Base-by-base conservation (phyloP, 345 rosid genomes). In the Chamaenerion angustifolium region DNA sequence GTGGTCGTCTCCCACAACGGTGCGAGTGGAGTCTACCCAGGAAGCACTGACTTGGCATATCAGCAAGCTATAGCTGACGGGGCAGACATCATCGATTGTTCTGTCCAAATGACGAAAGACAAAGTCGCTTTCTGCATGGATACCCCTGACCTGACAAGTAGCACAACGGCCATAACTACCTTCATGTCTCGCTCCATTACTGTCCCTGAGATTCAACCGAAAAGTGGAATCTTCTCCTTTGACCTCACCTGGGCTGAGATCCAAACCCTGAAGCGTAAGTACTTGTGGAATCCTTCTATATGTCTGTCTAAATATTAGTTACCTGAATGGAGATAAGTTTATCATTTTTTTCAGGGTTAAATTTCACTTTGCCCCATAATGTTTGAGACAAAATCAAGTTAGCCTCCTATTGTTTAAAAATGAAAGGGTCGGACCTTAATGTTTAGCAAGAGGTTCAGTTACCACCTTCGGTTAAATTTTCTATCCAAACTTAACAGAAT, bases 171-270 rank as follows among this genome's bases (percentile, higher is more conserved):
- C 14, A 41, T 71, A 59, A 52, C 80, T 4, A 56, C 70, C 52
- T 72, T 83, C 66, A 64, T 82, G 69, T 60, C 86, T 19, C 65
- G 64, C 46, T 67, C 85, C 4, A 43, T 68, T 27, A 70, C 66
- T 10, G 43, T 75, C 45, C 95, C 85, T n/a, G 89, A 83, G 66
- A 64, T 90, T 60, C 92, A 87, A 56, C 41, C 60, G 13, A 27
- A 55, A 11, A 69, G 69, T 0, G 98, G 95, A 42, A 65, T 90
- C 55, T 90, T 83, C 64, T 81, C 96, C 10, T 90, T 90, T 52
- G 96, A 86, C 60, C 88, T 90, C 40, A 64, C 87, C 0, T 90
- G 96, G 98, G 69, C 62, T 4, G 96, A 90, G 65, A 82, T 90
- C 51, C 83, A 86, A 66, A 74, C 75, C 65, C 62, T 83, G 55